Evolutionary conservation across 73 alveolate species (phyloP), one percentile per base, ranked within the genome.

Genomic region (Paramecium octaurelia): DNA sequence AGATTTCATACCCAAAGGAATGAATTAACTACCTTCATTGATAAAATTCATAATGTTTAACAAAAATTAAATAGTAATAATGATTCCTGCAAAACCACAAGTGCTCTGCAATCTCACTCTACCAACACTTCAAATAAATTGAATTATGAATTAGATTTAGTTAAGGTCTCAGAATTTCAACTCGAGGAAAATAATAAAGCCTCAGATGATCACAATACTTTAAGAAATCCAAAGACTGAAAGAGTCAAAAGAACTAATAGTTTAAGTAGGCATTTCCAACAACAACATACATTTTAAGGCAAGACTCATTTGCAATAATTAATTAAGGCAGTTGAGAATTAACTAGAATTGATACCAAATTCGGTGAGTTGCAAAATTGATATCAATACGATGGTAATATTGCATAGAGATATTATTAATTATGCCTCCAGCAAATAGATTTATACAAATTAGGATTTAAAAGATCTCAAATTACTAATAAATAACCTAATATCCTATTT

Each of bases 81-180:
- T 76, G 89, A 76, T 36, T 76, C 89, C 20, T 76, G 27, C 6
- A 75, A 36, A 75, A 75, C 88, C 0, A 54, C 88, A 21, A 75
- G 88, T 35, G 64, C 59, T 40, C 9, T 75, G 7, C 16, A 75
- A 75, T 75, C 88, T 75, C 21, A 75, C 20, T 75, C 88, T 1
- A 75, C 88, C 7, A 75, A 75, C 36, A 34, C 88, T 20, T 75
- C 88, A n/a, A 75, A 75, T 75, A 27, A 58, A 36, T 31, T n/a
- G 59, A 20, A 75, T n/a, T 75, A 75, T 27, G 88, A 75, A 35
- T 75, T 31, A 35, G 64, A 75, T 16, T 20, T n/a, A n/a, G 23
- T 58, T 3, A 75, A 75, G 18, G 40, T 40, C 0, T 16, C 34
- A 14, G 64, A 75, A 31, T 31, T 35, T 36, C 14, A 31, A n/a